Evolutionary conservation across 257 asterid genomes (phyloP), one percentile per base, ranked within the genome.

Genomic region (Gentiana dahurica): DNA sequence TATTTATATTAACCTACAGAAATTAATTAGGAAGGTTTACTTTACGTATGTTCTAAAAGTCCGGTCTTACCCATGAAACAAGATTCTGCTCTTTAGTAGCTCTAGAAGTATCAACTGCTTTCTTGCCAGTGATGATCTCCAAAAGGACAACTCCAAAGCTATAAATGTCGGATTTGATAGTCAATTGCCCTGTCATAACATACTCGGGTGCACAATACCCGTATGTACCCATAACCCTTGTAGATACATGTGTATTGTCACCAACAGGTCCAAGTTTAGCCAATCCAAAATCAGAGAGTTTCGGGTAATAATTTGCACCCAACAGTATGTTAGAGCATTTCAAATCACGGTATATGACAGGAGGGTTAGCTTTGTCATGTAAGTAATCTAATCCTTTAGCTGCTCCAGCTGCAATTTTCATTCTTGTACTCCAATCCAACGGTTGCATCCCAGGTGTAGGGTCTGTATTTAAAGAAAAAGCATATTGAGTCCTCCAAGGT

Each of bases 171-270:
- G 95, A 90, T 68, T 90, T 90, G 57, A 87, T 74, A 44, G 94
- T 86, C 64, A 90, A 70, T 61, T 86, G 97, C 54, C 96, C 97
- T 0, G 97, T 87, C 94, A 80, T 80, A 10, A 95, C 96, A 66
- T 90, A 90, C 67, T 89, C 97, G 0, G 97, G 97, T 5, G 97
- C 97, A 58, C 97, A 89, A 59, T 86, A 89, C 52, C 97, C 96
- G 2, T 84, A 89, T 1, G 97, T 89, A 8, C 97, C 97, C 97
- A 89, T 89, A 36, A 89, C 95, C 65, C 97, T 65, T 0, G 97
- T 89, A 36, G 95, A 89, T 39, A 86, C 96, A 35, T 89, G 97
- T 0, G 95, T 86, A 68, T 80, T 82, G 65, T 84, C 96, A 45
- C 97, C 97, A 52, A 82, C 87, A 0, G 97, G 97, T 3, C 95